Conservation (phyloP, 139 green algal genomes). For the Picochlorum sp. region DNA sequence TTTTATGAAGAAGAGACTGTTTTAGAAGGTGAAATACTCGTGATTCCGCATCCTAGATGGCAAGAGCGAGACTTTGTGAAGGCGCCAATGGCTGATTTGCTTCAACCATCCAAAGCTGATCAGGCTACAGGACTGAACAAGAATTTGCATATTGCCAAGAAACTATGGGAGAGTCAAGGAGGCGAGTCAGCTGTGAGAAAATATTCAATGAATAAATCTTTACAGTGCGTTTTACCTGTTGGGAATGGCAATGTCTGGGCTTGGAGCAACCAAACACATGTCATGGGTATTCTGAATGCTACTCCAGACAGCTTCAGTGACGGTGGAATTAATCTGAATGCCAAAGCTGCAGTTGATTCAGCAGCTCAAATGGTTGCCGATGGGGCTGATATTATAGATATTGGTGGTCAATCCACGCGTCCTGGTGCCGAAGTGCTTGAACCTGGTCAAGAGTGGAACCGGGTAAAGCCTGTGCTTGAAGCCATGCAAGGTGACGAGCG, state of each 20-base stretch:
- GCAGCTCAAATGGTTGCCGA: constrained; percentile 56
- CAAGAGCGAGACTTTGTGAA: constrained; percentile 80
- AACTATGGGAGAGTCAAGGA: constrained; percentile 29
- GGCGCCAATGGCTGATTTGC: constrained; percentile 65
- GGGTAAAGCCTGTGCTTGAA: constrained; percentile 74
- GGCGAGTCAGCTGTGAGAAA: constrained; percentile 24
- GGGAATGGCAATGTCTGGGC: constrained; percentile 16
- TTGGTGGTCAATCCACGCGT: constrained; percentile 91
- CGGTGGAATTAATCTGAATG: constrained; percentile 34
- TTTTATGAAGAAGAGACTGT: constrained; percentile 57
- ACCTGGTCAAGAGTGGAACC: constrained; percentile 53
- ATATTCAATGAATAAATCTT: constrained; percentile 7
- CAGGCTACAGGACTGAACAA: neutral
- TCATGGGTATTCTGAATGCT: constrained; percentile 96
- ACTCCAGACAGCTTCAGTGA: constrained; percentile 96
- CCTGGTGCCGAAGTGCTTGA: constrained; percentile 50
- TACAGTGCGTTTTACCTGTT: constrained; percentile 44
- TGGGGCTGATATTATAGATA: constrained; percentile 80
- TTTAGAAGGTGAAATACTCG: constrained; percentile 30
- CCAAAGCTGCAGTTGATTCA: constrained; percentile 33
- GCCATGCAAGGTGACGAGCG: constrained; percentile 19
- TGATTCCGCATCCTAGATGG: constrained; percentile 65
- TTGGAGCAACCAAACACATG: constrained; percentile 20
- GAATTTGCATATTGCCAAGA: neutral
- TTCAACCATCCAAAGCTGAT: neutral